Percentiles rank a stretch among this genome's conserved stretches.
These are phyloP conservation scores for Sechiopsis laciniata DNA, from an alignment of 306 rosid genomes.

Conservation along the genomic window DNA sequence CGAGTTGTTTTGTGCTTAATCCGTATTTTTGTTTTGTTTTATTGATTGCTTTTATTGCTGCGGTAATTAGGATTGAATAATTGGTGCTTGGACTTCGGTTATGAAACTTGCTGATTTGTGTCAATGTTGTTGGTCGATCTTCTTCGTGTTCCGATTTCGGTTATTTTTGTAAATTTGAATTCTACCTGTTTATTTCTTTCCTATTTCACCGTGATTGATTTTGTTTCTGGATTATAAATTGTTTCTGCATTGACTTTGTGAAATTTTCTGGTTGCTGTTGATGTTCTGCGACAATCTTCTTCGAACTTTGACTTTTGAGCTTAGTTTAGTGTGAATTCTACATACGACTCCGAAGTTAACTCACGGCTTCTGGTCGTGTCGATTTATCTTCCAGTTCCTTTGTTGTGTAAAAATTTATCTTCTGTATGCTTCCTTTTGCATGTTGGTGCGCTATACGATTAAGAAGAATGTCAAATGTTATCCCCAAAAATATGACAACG, in stretches of 20 bases:
- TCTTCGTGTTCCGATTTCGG: background rate
- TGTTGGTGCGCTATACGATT: background rate
- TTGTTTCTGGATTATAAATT: background rate
- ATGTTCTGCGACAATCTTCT: background rate
- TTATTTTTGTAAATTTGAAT: background rate
- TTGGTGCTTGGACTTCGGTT: background rate
- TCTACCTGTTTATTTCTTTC: background rate
- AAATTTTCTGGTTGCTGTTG: background rate
- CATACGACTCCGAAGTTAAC: background rate
- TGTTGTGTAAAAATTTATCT: background rate
- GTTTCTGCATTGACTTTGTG: background rate
- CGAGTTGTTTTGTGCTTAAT: conserved; percentile 1
- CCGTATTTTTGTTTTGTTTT: background rate
- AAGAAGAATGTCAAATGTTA: conserved; percentile 2
- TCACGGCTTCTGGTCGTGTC: background rate
- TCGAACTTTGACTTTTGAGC: background rate
- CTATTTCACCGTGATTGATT: background rate
- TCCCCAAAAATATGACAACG: background rate
- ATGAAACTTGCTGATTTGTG: background rate
- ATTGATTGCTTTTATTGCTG: background rate
- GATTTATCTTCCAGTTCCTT: conserved; percentile 2
- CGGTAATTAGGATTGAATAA: background rate
- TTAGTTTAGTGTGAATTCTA: background rate
- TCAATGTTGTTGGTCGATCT: background rate
- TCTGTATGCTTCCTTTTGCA: background rate